phyloP scores from a whole-genome alignment of 228 moss, liverwort and hornwort species.

The Sphagnum magellanicum region DNA sequence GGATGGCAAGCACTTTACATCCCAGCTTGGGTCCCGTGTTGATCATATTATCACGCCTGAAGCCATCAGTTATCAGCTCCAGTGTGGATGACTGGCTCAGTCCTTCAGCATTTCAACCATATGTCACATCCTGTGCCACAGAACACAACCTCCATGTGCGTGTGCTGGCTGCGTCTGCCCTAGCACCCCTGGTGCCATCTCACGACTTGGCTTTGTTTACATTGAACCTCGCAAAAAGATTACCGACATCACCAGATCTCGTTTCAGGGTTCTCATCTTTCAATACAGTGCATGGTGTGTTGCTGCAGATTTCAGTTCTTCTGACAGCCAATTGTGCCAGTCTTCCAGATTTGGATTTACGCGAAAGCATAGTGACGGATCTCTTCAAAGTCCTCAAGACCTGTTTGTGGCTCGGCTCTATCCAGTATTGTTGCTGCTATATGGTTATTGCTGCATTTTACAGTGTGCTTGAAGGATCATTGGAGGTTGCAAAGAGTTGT shows the following conservation, averaged over 20 bases:
- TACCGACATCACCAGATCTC: constrained; percentile 33
- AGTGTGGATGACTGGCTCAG: constrained; percentile 94
- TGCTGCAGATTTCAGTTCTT: constrained; percentile 77
- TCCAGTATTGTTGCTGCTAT: constrained; percentile 58
- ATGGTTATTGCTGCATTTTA: constrained; percentile 69
- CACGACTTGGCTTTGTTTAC: constrained; percentile 59
- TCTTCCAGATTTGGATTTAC: constrained; percentile 65
- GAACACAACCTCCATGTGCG: constrained; percentile 83
- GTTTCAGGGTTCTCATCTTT: constrained; percentile 19
- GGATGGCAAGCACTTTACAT: constrained; percentile 83
- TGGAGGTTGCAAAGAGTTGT: constrained; percentile 46
- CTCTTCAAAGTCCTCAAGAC: constrained; percentile 47
- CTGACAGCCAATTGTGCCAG: constrained; percentile 67
- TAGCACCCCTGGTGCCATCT: constrained; percentile 79
- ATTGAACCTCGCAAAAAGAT: constrained; percentile 57
- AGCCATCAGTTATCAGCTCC: constrained; percentile 85
- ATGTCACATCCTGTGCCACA: constrained; percentile 83
- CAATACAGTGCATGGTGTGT: constrained; percentile 83
- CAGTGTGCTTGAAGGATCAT: constrained; percentile 67
- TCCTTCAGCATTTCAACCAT: constrained; percentile 92
- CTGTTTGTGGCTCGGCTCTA: constrained; percentile 84
- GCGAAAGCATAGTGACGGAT: constrained; percentile 41
- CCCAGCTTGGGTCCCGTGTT: constrained; percentile 94
- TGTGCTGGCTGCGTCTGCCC: constrained; percentile 80
- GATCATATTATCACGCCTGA: constrained; percentile 88